These are phyloP conservation scores for Afroboletus lepidellus DNA, from an alignment of 1,284 basidiomycete species.

Conservation along the genomic window DNA sequence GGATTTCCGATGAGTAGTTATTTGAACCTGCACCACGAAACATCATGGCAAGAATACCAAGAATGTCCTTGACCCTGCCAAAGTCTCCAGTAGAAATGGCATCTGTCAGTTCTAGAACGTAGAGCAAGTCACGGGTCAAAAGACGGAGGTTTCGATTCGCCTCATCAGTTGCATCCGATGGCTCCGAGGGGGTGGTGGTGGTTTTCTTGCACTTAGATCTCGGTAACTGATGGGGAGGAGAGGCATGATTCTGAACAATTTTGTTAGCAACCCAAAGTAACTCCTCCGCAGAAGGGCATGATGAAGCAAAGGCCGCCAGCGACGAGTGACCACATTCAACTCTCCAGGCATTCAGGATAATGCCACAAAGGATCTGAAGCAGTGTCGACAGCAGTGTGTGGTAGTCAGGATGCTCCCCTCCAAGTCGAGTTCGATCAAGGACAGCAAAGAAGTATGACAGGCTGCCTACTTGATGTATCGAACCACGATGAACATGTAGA, in stretches of 20 bases:
- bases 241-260: not conserved
- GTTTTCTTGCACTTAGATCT: not conserved
- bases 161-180: not conserved
- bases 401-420: not conserved
- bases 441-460: slow-evolving; percentile 1
- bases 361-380: not conserved
- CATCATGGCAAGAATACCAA: slow-evolving; percentile 9
- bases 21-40: slow-evolving; percentile 22
- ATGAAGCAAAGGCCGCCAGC: not conserved
- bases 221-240: not conserved
- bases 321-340: not conserved
- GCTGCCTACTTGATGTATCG: not conserved
- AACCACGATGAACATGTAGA: slow-evolving; percentile 1
- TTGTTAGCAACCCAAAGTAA: not conserved
- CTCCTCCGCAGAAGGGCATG: not conserved
- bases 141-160: not conserved
- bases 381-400: not conserved
- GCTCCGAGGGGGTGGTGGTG: not conserved
- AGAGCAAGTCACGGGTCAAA: not conserved
- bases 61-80: slow-evolving; percentile 31
- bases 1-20: slow-evolving; percentile 33
- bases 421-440: not conserved
- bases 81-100: slow-evolving; percentile 32
- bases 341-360: slow-evolving; percentile 1
- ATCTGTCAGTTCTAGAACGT: slow-evolving; percentile 15